Conservation (phyloP, 139 green algal genomes). For the Axilococcus clingmanii region DNA sequence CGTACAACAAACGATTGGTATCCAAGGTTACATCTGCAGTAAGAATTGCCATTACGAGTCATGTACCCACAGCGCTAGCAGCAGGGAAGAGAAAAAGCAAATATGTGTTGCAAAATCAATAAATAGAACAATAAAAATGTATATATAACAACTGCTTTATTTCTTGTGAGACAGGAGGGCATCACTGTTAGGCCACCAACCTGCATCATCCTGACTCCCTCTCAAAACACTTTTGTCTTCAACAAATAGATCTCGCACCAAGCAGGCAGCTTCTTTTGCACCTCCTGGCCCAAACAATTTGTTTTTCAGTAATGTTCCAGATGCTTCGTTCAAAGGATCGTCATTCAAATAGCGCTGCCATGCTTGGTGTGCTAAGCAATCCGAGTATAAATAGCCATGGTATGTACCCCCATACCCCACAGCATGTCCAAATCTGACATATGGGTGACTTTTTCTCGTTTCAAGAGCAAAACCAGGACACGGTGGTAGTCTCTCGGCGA, state of each 20-base stretch:
- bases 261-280: background rate
- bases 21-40: background rate
- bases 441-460: conserved; percentile 15
- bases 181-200: too few species aligned
- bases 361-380: conserved; percentile 46
- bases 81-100: too few species aligned
- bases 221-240: too few species aligned
- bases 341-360: conserved; percentile 42
- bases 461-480: background rate
- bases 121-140: too few species aligned
- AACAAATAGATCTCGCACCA: background rate
- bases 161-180: too few species aligned
- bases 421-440: conserved; percentile 54
- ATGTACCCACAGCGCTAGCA: background rate
- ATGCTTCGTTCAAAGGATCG: background rate
- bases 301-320: conserved; percentile 14
- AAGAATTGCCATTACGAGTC: background rate
- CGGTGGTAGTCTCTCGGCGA: background rate
- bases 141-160: too few species aligned
- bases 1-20: conserved; percentile 7
- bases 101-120: too few species aligned
- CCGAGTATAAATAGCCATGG: conserved; percentile 73
- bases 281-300: conserved; percentile 13
- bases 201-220: too few species aligned
- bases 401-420: conserved; percentile 73